Conservation (phyloP, 2,329 filamentous ascomycete genomes). For the Penicillium polonicum region DNA sequence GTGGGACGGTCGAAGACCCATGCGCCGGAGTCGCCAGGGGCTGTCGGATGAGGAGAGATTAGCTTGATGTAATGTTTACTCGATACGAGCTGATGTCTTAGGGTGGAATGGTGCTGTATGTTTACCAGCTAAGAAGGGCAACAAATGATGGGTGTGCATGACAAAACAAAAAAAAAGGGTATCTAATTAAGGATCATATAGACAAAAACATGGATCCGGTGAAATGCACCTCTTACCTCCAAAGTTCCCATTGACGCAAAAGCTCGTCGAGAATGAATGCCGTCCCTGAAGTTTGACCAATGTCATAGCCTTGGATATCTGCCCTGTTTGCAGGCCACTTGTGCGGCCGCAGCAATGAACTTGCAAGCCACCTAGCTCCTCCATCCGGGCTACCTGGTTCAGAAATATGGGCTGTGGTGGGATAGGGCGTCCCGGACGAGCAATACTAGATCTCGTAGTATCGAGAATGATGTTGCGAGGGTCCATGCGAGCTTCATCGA, state of each 20-base stretch:
- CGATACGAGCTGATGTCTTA: slow-evolving; percentile 11
- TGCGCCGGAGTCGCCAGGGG: slow-evolving; percentile 83
- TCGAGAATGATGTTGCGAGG: slow-evolving; percentile 65
- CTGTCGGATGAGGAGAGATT: slow-evolving; percentile 16
- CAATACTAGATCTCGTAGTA: slow-evolving; percentile 16
- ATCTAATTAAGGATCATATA: slow-evolving; percentile 26
- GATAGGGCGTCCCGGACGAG: slow-evolving; percentile 48
- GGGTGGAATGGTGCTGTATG: slow-evolving; percentile 12
- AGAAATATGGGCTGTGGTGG: slow-evolving; percentile 46
- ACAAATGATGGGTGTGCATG: slow-evolving; percentile 6
- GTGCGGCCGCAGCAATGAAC: slow-evolving; percentile 90
- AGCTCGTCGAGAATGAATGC: slow-evolving; percentile 72
- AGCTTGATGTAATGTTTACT: slow-evolving; percentile 21
- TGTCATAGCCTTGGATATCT: slow-evolving; percentile 73
- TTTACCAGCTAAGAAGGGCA: slow-evolving; percentile 19
- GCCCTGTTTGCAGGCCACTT: slow-evolving; percentile 75
- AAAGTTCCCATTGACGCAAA: slow-evolving; percentile 61
- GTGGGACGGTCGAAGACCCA: slow-evolving; percentile 82
- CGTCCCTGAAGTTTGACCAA: slow-evolving; percentile 87
- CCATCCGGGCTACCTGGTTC: slow-evolving; percentile 56
- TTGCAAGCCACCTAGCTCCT: slow-evolving; percentile 66
- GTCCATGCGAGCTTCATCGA: slow-evolving; percentile 69
- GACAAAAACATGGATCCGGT: slow-evolving; percentile 23
- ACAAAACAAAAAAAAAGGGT: slow-evolving; percentile 18
- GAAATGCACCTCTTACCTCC: slow-evolving; percentile 46